Base-by-base conservation (phyloP, 1,284 basidiomycete genomes). In the Leccinum subrobustum region DNA sequence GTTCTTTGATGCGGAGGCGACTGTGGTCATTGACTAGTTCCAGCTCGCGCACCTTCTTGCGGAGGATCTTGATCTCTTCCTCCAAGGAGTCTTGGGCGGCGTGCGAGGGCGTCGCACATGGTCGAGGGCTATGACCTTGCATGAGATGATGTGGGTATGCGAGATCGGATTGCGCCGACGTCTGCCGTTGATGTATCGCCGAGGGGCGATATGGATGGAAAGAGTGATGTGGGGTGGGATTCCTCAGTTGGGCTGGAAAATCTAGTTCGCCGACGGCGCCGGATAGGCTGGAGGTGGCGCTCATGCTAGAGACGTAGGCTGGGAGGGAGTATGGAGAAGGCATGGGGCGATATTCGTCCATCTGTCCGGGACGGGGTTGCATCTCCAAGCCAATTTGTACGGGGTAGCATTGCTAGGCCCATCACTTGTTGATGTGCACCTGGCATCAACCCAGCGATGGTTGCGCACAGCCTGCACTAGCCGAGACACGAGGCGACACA, bases 261-360 rank as follows among this genome's bases (percentile, higher is more conserved):
- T 76, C 77, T 5, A 80, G 68, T 59, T 85, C 83, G 57, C 83
- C 85, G 72, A 89, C 82, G 25, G 87, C 86, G 60, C 85, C 85
- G 18, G 81, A 83, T 59, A 90, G 75, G 67, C 83, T 87, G 18
- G 88, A 88, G 35, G 80, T 72, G 6, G 64, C 76, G 27, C 67
- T 68, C 65, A 78, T 72, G 62, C 66, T 72, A 20, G 82, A 77
- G 58, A 65, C 60, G 61, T 75, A 74, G 23, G 64, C 53, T 27
- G 72, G 58, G 52, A 69, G 59, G 12, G 71, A 39, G 59, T 74
- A 75, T 44, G 71, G 63, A 54, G 71, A 73, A 58, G 70, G 60
- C 67, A 75, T 69, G 68, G 60, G 63, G 61, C 63, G 71, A 58
- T 65, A 63, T 37, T 57, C 68, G 48, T 70, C 69, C 61, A 64